These are phyloP conservation scores for Syncephalis plumigaleata DNA, from an alignment of 371 early-diverging fungal genomes.

Conservation along the genomic window DNA sequence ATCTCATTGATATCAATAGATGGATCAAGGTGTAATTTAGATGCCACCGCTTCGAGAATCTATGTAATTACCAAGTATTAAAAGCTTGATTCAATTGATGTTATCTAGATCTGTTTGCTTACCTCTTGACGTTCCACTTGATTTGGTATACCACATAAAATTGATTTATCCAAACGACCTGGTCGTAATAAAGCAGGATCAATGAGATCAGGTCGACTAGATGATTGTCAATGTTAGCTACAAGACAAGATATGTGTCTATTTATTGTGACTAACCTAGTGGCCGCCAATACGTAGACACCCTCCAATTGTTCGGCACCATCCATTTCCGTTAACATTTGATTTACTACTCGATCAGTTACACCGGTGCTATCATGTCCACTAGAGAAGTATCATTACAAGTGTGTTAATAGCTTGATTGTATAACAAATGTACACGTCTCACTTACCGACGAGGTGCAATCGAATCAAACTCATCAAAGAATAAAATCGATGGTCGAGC, in stretches of 20 bases:
- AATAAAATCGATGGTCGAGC: slow-evolving; percentile 81
- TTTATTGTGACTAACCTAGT: slow-evolving; percentile 69
- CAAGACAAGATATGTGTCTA: too few species aligned
- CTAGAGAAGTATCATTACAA: slow-evolving; percentile 12
- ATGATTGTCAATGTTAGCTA: too few species aligned
- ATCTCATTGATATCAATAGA: slow-evolving; percentile 32
- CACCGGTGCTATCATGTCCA: slow-evolving; percentile 84
- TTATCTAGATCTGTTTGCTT: slow-evolving; percentile 3
- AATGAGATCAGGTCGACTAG: slow-evolving; percentile 97
- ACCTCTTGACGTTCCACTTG: slow-evolving; percentile 48
- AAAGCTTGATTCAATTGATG: not conserved
- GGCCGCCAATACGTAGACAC: slow-evolving; percentile 89
- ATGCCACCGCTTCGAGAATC: slow-evolving; percentile 42
- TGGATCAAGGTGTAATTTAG: slow-evolving; percentile 38
- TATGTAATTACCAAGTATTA: slow-evolving; percentile 4
- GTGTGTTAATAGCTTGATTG: not conserved
- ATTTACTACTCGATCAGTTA: slow-evolving; percentile 90
- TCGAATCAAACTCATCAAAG: slow-evolving; percentile 97
- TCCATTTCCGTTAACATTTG: slow-evolving; percentile 94
- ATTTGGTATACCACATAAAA: slow-evolving; percentile 74
- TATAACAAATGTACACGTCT: not conserved
- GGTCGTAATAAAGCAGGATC: slow-evolving; percentile 96
- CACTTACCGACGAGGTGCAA: slow-evolving; percentile 65
- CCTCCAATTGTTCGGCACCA: slow-evolving; percentile 83
- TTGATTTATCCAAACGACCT: slow-evolving; percentile 93